phyloP scores from a whole-genome alignment of 306 rosid genomes.

The Mimosa pudica region DNA sequence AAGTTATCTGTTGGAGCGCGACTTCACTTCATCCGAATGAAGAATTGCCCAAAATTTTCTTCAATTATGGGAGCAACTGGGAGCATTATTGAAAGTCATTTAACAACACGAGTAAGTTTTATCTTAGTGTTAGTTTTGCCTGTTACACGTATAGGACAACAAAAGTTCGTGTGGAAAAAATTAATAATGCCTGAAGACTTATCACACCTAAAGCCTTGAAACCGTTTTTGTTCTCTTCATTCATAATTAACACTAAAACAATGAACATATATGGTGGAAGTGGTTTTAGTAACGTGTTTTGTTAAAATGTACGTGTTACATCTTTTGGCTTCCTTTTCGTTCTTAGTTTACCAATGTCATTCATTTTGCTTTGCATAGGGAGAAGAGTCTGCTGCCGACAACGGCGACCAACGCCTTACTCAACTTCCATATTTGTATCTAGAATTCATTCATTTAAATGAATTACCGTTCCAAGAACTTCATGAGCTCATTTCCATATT shows the following conservation, averaged over 20 bases:
- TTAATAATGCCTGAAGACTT: not conserved
- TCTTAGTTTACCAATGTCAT: not conserved
- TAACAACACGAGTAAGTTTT: not conserved
- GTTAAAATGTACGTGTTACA: too few species aligned
- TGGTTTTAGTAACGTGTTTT: too few species aligned
- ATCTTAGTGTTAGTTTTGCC: not conserved
- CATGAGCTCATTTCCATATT: not conserved
- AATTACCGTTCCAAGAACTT: not conserved
- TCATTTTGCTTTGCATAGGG: not conserved
- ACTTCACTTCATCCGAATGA: accelerated
- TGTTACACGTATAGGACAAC: not conserved
- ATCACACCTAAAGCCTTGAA: not conserved
- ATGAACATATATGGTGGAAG: not conserved
- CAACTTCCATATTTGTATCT: not conserved
- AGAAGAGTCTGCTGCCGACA: not conserved
- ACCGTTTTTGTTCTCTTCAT: too few species aligned
- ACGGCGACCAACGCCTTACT: not conserved
- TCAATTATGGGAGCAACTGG: not conserved
- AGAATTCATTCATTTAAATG: accelerated
- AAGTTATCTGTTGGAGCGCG: not conserved
- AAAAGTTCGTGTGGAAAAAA: too few species aligned
- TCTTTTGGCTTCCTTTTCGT: not conserved
- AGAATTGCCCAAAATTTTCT: not conserved
- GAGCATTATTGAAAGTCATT: accelerated
- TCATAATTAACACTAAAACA: too few species aligned